Evolutionary conservation across 2,329 filamentous ascomycete species (phyloP).

Genomic region (Scedosporium aurantiacum): DNA sequence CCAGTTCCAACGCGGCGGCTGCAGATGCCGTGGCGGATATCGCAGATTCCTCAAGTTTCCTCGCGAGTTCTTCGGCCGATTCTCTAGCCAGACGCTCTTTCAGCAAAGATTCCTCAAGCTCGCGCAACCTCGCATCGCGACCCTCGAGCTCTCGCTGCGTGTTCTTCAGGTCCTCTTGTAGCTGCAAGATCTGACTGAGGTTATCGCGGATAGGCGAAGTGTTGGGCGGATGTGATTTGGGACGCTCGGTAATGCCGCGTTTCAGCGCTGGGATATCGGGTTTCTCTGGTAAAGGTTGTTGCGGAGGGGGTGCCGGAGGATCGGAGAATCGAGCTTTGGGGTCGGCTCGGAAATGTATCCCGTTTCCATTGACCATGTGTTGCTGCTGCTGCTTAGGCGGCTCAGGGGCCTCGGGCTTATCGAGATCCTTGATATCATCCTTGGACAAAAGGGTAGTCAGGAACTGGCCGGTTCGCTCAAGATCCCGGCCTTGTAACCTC

Average conservation of each 20-base stretch:
- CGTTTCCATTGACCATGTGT: conserved; percentile 39
- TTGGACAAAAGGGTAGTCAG: conserved; percentile 66
- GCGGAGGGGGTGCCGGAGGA: conserved; percentile 83
- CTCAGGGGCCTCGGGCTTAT: conserved; percentile 39
- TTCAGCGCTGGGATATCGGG: conserved; percentile 70
- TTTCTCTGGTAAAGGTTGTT: conserved; percentile 88
- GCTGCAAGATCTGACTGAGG: conserved; percentile 58
- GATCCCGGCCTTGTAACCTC: conserved; percentile 75
- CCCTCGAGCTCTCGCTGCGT: conserved; percentile 73
- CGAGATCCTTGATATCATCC: conserved; percentile 50
- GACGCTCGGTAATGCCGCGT: conserved; percentile 63
- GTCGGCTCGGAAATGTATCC: conserved; percentile 53
- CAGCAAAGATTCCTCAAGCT: conserved; percentile 65
- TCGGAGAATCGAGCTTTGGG: conserved; percentile 80
- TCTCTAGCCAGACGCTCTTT: conserved; percentile 75
- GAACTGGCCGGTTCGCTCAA: conserved; percentile 72
- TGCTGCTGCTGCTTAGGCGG: conserved; percentile 33
- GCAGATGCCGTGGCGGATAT: conserved; percentile 12
- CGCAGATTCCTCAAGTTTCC: conserved; percentile 51
- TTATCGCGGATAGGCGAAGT: conserved; percentile 50
- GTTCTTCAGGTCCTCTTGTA: conserved; percentile 74
- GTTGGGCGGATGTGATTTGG: conserved; percentile 43
- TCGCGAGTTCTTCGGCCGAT: conserved; percentile 71
- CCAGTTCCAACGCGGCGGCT: neutral
- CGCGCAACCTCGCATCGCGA: conserved; percentile 11